phyloP scores from a whole-genome alignment of 768 basidiomycete genomes.

The Kwoniella europaea region DNA sequence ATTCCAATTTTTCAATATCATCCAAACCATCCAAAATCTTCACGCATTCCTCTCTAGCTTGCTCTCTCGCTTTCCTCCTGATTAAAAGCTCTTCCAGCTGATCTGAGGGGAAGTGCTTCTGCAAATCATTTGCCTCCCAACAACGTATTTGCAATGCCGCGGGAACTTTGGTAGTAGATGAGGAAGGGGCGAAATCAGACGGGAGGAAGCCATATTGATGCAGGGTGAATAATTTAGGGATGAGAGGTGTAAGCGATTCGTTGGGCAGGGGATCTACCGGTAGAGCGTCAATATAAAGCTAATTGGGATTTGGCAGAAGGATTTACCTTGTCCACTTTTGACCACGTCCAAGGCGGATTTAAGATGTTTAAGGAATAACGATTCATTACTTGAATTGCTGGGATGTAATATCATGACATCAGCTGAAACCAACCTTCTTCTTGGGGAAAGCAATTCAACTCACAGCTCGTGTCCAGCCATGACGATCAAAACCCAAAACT shows the following conservation, averaged over 20 bases:
- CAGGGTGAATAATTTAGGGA: constrained; percentile 39
- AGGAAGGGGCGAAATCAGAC: constrained; percentile 37
- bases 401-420: not conserved
- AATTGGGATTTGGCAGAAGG: not conserved
- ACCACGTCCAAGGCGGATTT: constrained; percentile 28
- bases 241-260: constrained; percentile 26
- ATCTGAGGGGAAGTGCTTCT: constrained; percentile 29
- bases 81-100: constrained; percentile 17
- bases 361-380: constrained; percentile 35
- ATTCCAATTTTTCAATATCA: constrained; percentile 41
- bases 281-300: not conserved
- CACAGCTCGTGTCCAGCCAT: constrained; percentile 47
- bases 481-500: constrained; percentile 35
- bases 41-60: constrained; percentile 36
- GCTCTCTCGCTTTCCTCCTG: constrained; percentile 27
- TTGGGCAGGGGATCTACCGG: constrained; percentile 30
- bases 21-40: constrained; percentile 39
- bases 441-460: constrained; percentile 3
- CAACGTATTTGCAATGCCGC: constrained; percentile 39
- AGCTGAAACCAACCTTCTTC: not conserved
- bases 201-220: constrained; percentile 41
- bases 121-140: constrained; percentile 46
- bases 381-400: constrained; percentile 31
- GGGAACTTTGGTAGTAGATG: constrained; percentile 35
- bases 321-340: constrained; percentile 26